Evolutionary conservation across 179 eudicot species (phyloP).

Genomic region (Gypsophila paniculata): DNA sequence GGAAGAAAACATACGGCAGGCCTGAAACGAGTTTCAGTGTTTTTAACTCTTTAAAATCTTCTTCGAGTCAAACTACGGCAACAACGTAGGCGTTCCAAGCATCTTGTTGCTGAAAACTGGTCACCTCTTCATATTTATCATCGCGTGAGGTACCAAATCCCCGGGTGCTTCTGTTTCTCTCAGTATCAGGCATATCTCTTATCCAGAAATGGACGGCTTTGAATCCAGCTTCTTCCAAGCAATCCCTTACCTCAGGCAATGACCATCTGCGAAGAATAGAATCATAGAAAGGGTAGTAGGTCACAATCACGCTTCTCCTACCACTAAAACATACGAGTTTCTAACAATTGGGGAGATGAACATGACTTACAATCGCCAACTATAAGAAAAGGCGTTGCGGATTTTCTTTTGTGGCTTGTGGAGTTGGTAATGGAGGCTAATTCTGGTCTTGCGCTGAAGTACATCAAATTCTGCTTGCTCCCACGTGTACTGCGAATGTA

Average conservation of each 20-base stretch:
- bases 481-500: constrained; percentile 65
- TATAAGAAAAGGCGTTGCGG: constrained; percentile 83
- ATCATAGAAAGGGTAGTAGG: too few relatives aligned
- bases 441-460: constrained; percentile 74
- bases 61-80: constrained; percentile 51
- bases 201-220: constrained; percentile 79
- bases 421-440: constrained; percentile 83
- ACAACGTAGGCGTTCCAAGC: constrained; percentile 96
- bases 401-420: constrained; percentile 61
- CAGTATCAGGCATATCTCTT: constrained; percentile 76
- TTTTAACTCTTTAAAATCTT: neutral
- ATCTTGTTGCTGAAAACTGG: constrained; percentile 79
- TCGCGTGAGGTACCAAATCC: constrained; percentile 72
- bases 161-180: constrained; percentile 44
- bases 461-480: constrained; percentile 94
- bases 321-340: neutral
- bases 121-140: constrained; percentile 73
- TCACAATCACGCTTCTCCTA: neutral
- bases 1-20: constrained; percentile 13
- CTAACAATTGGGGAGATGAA: neutral
- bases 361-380: constrained; percentile 88
- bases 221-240: constrained; percentile 90
- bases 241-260: constrained; percentile 87
- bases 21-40: neutral
- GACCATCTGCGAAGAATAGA: constrained; percentile 63